Evolutionary conservation across 495 filamentous ascomycete species (phyloP), one percentile per base, ranked within the genome.

Genomic region (Penicillium pulvis): DNA sequence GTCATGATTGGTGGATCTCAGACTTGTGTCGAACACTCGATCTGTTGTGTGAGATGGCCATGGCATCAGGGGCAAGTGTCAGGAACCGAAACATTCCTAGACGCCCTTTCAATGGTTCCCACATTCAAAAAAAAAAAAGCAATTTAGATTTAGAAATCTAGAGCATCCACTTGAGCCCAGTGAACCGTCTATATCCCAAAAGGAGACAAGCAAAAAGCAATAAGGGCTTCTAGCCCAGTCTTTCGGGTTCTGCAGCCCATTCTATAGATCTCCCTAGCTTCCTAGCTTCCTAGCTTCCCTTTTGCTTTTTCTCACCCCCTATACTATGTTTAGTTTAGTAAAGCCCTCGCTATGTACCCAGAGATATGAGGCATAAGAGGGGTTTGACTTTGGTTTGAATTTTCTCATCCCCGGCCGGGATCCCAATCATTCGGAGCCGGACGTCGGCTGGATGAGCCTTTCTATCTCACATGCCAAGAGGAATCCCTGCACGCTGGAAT

Each of bases 401-500:
- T 17, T 17, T 31, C 26, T 31, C 26, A 24, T 49, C 26, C 7
- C 26, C 26, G 36, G 64, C 45, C 59, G 60, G 55, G 61, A 65
- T 66, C 57, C 60, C 48, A 68, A 68, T 63, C 43, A 59, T 45
- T 65, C 61, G 58, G 58, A 58, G 50, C 53, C 55, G 55, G 60
- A 51, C 44, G 52, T 65, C 65, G 65, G 58, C 59, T 65, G 57
- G 36, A 59, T 62, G 57, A 59, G 39, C 39, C 39, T 41, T 16
- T 67, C 60, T 53, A 58, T 46, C 54, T 41, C 52, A 61, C 62
- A 62, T 68, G 65, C 63, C 63, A 65, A 65, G 62, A 23, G 62
- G 45, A 36, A 65, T 58, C 65, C 65, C 46, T 68, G 65, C 59
- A 42, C 26, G 7, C 42, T 30, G 28, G 20, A 42, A 31, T 49